Evolutionary conservation across 345 rosid species (phyloP).

Genomic region (Corchorus capsularis): DNA sequence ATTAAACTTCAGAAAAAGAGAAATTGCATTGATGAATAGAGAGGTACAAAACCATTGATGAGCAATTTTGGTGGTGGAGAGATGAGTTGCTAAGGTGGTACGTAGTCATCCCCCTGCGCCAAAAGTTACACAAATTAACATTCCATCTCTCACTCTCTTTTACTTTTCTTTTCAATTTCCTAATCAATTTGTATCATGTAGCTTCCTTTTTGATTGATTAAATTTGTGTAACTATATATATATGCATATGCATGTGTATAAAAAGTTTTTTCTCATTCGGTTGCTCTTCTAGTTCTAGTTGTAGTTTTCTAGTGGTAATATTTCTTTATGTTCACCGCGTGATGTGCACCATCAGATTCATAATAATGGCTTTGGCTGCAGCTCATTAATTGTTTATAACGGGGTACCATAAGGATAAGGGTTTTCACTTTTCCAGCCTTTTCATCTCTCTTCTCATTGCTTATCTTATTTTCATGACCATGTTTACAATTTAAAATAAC

Average conservation of each 20-base stretch:
- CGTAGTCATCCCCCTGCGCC: not conserved
- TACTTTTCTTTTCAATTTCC: not conserved
- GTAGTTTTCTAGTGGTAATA: too few species aligned
- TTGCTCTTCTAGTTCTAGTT: not conserved
- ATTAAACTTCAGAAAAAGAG: not conserved
- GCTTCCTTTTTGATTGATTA: too few species aligned
- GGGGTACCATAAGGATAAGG: conserved; percentile 2
- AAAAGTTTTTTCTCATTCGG: not conserved
- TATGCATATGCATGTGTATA: too few species aligned
- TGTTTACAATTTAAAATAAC: too few species aligned
- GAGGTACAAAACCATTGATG: not conserved
- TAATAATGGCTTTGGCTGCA: not conserved
- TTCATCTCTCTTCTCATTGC: not conserved
- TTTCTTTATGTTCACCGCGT: conserved; percentile 24
- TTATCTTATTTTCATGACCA: not conserved
- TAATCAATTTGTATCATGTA: not conserved
- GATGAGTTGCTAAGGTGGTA: not conserved
- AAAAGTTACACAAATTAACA: not conserved
- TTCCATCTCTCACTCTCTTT: not conserved
- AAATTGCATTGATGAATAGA: not conserved
- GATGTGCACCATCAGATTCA: conserved; percentile 34
- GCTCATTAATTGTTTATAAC: not conserved
- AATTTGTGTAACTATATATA: not conserved
- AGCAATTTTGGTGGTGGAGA: not conserved
- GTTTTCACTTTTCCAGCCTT: not conserved